phyloP scores from a whole-genome alignment of 768 basidiomycete genomes.

The Tulasnella sp. region DNA sequence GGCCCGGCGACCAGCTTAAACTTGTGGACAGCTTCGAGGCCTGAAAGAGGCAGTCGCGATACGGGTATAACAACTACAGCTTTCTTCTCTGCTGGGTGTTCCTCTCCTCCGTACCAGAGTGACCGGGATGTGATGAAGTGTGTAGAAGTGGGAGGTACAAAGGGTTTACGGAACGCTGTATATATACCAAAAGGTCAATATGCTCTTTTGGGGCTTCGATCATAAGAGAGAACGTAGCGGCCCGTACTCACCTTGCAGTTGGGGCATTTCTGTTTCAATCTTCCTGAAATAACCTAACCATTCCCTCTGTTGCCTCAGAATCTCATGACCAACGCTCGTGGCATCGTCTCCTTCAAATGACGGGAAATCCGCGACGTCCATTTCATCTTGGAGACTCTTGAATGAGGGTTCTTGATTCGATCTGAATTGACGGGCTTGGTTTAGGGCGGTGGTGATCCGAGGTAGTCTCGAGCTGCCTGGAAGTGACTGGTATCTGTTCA shows the following conservation, averaged over 20 bases:
- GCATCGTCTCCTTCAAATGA: conserved; percentile 45
- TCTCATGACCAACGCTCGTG: conserved; percentile 56
- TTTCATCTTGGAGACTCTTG: conserved; percentile 17
- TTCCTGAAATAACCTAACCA: conserved; percentile 67
- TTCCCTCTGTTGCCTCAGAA: conserved; percentile 62
- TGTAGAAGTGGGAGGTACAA: conserved; percentile 48
- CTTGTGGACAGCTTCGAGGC: conserved; percentile 61
- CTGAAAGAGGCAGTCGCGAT: conserved; percentile 53
- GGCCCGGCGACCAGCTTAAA: conserved; percentile 81
- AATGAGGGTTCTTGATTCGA: conserved; percentile 1
- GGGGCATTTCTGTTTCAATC: conserved; percentile 81
- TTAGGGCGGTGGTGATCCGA: background rate
- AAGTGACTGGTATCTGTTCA: no score
- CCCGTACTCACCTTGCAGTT: conserved; percentile 56
- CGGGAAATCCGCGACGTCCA: conserved; percentile 20
- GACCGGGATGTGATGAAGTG: conserved; percentile 53
- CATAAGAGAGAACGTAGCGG: conserved; percentile 17
- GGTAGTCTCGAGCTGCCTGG: no score
- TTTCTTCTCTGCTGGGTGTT: conserved; percentile 60
- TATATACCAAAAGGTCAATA: conserved; percentile 2
- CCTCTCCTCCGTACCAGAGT: conserved; percentile 65
- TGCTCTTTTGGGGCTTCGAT: no score
- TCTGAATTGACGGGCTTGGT: background rate
- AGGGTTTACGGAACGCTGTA: conserved; percentile 71
- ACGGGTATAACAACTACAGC: conserved; percentile 66